These are phyloP conservation scores for Aspergillus unguis DNA, from an alignment of 2,329 filamentous ascomycete genomes.

Conservation along the genomic window DNA sequence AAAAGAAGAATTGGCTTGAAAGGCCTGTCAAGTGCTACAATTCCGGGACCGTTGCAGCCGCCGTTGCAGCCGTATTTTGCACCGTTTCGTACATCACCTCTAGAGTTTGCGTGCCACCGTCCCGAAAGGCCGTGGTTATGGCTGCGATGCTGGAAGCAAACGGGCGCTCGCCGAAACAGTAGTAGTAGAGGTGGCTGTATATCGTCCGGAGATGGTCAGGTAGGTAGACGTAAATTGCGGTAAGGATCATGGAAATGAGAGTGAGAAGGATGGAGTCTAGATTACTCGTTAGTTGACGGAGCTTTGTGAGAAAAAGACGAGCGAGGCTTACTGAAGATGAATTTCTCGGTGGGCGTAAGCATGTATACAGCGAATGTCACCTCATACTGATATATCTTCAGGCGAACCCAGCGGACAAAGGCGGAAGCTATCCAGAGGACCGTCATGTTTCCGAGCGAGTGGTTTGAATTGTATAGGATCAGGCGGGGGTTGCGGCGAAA, in stretches of 20 bases:
- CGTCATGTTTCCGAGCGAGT: conserved; percentile 21
- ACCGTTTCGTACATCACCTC: conserved; percentile 51
- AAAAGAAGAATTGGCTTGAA: not conserved
- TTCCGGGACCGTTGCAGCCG: conserved; percentile 31
- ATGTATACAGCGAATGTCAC: conserved; percentile 97
- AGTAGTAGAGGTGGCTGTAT: conserved; percentile 85
- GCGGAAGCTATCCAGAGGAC: conserved; percentile 43
- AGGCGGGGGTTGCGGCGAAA: not conserved
- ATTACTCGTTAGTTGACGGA: not conserved
- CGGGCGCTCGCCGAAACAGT: conserved; percentile 73
- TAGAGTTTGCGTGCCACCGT: conserved; percentile 27
- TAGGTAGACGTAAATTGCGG: conserved; percentile 87
- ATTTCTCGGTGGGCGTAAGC: conserved; percentile 93
- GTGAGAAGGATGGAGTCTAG: conserved; percentile 89
- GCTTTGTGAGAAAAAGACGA: not conserved
- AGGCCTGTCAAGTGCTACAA: conserved; percentile 21
- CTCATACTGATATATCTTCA: conserved; percentile 98
- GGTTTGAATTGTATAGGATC: not conserved
- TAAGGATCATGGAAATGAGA: conserved; percentile 77
- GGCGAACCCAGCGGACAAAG: conserved; percentile 78
- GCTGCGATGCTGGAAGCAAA: conserved; percentile 34
- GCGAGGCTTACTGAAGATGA: conserved; percentile 79
- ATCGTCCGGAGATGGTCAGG: conserved; percentile 85
- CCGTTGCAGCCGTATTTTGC: conserved; percentile 42
- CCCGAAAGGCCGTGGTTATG: conserved; percentile 33